Evolutionary conservation across 2,329 filamentous ascomycete genomes (phyloP), one percentile per base, ranked within the genome.

Genomic region (Diaporthe sp.): DNA sequence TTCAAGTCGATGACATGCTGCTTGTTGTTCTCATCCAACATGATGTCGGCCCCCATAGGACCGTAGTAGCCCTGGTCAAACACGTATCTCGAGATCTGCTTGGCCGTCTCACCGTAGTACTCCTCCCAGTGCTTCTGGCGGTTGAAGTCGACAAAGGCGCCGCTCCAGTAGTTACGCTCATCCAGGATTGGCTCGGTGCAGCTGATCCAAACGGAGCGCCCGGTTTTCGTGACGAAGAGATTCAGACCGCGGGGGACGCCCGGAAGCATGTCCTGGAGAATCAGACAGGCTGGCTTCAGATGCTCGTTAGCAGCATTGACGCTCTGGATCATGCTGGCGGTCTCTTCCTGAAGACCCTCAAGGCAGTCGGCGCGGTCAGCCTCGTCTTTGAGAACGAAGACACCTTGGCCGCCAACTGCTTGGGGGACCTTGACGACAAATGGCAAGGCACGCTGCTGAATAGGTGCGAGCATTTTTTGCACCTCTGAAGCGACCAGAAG

Each of bases 1-100:
- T 73, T 73, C 28, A 73, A 2, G 47, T 73, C 71, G 34, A 73
- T 73, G 58, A 73, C 58, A 37, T 63, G 71, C 58, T 65, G 71
- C 5, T 44, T 60, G 31, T 61, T 20, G 5, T 49, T 65, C 34
- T 55, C 71, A 39, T 65, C 58, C n/a, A 51, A 15, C 71, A 73
- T 73, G n/a, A 73, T 65, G 49, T 67, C 71, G 17, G 58, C 71
- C 20, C 71, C 71, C 58, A 73, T 25, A 22, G 44, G 71, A 7
- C 71, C 57, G 12, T 51, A 73, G 34, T 73, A 73, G 22, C 71
- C 71, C 37, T 61, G 71, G 13, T 65, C 71, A 31, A 65, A 65
- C 17, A 73, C 71, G 25, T 73, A 73, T 7, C 12, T 49, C 6
- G 58, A 60, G 28, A 65, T 51, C 17, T 65, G 57, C 12, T 47